A percentile compares a stretch with the other conserved stretches of the same genome.
These are phyloP conservation scores for Penicillium sp. DNA, from an alignment of 2,329 filamentous ascomycete genomes.

Conservation along the genomic window DNA sequence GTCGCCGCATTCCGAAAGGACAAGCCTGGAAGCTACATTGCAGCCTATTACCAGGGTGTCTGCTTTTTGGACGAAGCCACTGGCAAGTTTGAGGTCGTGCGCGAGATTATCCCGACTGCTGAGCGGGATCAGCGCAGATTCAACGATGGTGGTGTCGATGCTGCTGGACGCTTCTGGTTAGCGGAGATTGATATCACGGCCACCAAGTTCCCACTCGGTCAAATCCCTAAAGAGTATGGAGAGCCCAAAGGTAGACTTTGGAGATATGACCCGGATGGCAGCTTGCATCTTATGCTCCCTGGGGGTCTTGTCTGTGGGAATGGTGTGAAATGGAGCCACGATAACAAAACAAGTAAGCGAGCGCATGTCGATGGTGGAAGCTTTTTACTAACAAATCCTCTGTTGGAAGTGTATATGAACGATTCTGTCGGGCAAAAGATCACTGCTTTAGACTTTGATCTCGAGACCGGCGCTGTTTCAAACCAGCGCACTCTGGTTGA, in stretches of 20 bases:
- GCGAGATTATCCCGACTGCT: constrained; percentile 33
- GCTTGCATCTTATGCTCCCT: constrained; percentile 31
- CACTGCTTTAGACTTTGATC: constrained; percentile 34
- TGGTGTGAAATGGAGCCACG: constrained; percentile 37
- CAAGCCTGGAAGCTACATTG: constrained; percentile 32
- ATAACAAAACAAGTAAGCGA: constrained; percentile 33
- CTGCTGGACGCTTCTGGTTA: constrained; percentile 33
- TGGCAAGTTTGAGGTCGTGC: constrained; percentile 29
- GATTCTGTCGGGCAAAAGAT: constrained; percentile 33
- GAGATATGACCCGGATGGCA: constrained; percentile 26
- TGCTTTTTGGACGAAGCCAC: constrained; percentile 37
- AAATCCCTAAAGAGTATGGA: constrained; percentile 18
- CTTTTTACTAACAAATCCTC: neutral
- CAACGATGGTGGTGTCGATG: constrained; percentile 36
- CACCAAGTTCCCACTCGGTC: constrained; percentile 30
- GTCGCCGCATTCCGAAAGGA: constrained; percentile 33
- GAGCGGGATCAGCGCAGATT: constrained; percentile 30
- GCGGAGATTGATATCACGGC: constrained; percentile 38
- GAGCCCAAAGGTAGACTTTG: constrained; percentile 19
- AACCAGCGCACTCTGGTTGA: constrained; percentile 31
- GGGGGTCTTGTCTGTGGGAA: constrained; percentile 36
- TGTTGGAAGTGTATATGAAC: constrained; percentile 32
- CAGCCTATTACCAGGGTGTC: constrained; percentile 36
- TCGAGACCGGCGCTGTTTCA: constrained; percentile 29
- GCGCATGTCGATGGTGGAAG: neutral